Base-by-base conservation (phyloP, 768 basidiomycete genomes). In the Chalciporus piperatus region DNA sequence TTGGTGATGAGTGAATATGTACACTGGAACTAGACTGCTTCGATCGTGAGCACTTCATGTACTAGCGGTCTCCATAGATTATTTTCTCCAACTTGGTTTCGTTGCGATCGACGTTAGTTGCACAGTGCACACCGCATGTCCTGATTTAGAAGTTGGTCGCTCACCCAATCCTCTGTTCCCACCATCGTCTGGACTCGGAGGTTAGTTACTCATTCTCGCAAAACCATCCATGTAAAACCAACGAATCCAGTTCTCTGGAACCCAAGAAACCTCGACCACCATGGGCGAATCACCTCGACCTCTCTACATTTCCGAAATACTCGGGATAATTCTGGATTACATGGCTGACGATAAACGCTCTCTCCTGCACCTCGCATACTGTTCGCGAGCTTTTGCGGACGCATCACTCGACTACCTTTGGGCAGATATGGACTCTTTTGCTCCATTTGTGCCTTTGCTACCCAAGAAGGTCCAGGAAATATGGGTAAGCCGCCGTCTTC, bases 381-480 rank as follows among this genome's bases (percentile, higher is more conserved):
- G 42, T 12, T 58, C 56, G 8, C 54, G 54, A 28, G 51, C 41
- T 12, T 25, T 62, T 17, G 58, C 45, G 27, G 39, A 14, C 9
- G 41, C 44, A 32, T 45, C 59, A 5, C 52, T 60, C 17, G 60
- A 62, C 40, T 54, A 49, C 12, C 41, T 60, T 22, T 60, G 56
- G 60, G 60, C 44, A 42, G 49, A 57, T 17, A 60, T 61, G 60
- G 50, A 51, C 32, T 47, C 60, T 22, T 58, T 58, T 16, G 41
- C 35, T 11, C 59, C 56, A 6, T 54, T 60, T 37, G 45, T 54
- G 1, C 59, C 60, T 4, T 22, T 60, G 7, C 48, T 60, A 9
- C 59, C 59, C 33, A 37, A 43, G 22, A 19, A 23, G 0, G 47
- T 59, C 1, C 52, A 45, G 25, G 50, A 51, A 22, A 45, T 59